phyloP scores from a whole-genome alignment of 2,329 filamentous ascomycete genomes.

The Aspergillus carbonarius region DNA sequence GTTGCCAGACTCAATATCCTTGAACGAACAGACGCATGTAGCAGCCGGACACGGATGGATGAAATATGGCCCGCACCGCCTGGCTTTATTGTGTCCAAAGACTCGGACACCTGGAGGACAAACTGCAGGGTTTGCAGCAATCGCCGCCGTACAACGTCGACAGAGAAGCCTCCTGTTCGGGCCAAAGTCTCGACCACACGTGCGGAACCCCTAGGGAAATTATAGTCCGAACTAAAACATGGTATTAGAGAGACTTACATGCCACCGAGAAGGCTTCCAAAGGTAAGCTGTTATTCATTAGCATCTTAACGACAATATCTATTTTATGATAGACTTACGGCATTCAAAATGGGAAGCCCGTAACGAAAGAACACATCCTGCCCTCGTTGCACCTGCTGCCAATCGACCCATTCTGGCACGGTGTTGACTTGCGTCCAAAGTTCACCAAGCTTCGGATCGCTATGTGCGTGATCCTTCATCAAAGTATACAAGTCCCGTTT shows the following conservation, averaged over 20 bases:
- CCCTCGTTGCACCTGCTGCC: slow-evolving; percentile 70
- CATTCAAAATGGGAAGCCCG: slow-evolving; percentile 64
- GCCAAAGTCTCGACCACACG: slow-evolving; percentile 72
- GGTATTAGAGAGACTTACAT: slow-evolving; percentile 21
- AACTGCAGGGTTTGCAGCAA: slow-evolving; percentile 74
- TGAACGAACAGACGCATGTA: slow-evolving; percentile 67
- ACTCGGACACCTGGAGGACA: slow-evolving; percentile 68
- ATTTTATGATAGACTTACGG: slow-evolving; percentile 22
- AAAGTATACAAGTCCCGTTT: slow-evolving; percentile 64
- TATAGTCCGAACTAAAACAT: neutral
- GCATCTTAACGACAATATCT: neutral
- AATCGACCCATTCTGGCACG: slow-evolving; percentile 73
- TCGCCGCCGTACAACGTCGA: slow-evolving; percentile 64
- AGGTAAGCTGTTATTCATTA: slow-evolving; percentile 24
- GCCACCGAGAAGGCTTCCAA: slow-evolving; percentile 31
- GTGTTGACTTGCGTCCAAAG: slow-evolving; percentile 68
- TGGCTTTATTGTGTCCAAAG: slow-evolving; percentile 64
- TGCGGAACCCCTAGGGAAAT: slow-evolving; percentile 56
- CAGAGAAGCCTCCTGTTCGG: slow-evolving; percentile 71
- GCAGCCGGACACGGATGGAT: slow-evolving; percentile 65
- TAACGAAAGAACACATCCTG: slow-evolving; percentile 79
- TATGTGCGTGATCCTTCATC: slow-evolving; percentile 57
- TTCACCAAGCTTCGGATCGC: slow-evolving; percentile 55
- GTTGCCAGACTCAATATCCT: slow-evolving; percentile 62
- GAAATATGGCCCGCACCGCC: slow-evolving; percentile 65